Base-by-base conservation (phyloP, 371 early-diverging fungal genomes). In the Lichtheimia hyalospora region DNA sequence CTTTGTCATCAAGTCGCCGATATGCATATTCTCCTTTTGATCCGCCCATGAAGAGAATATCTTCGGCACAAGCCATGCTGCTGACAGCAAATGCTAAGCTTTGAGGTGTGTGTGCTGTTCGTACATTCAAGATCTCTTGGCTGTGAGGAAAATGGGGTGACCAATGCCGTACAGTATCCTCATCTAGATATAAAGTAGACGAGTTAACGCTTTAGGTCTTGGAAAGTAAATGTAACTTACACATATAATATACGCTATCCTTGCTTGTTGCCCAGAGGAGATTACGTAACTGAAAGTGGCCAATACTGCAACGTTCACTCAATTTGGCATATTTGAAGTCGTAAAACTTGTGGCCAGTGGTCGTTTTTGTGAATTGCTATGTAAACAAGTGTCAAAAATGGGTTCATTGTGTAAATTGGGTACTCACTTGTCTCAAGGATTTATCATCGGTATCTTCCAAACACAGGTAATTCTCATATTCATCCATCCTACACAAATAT, bases 281-380 rank as follows among this genome's bases (percentile, higher is more conserved):
- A 62, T 94, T 87, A 39, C 94, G 81, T 24, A 92, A 80, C 70
- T 92, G 93, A 51, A 92, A 89, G 59, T 94, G 92, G 3, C 72
- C 73, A 57, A 68, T 66, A 12, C 62, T 69, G 49, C 78, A 81
- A 21, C 58, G 66, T 24, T 73, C 71, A 25, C 60, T 63, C 13
- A 77, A 51, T 24, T 75, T 75, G 10, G 76, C 67, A 40, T 70
- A 71, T 46, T 69, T 73, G 56, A 81, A 81, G 15, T 51, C 55
- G 49, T 77, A 81, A 51, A 62, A 81, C 41, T 66, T 57, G 20
- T 63, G 68, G 40, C 71, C 69, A 4, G 58, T 50, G 16, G 57
- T 49, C 5, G 75, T 62, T 14, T 23, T 42, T 24, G 28, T 55
- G 10, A 55, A 42, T 15, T 55, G 16, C 55, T 55, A 55, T n/a